Evolutionary conservation across 495 filamentous ascomycete genomes (phyloP), one percentile per base, ranked within the genome.

Genomic region (Glonium stellatum): DNA sequence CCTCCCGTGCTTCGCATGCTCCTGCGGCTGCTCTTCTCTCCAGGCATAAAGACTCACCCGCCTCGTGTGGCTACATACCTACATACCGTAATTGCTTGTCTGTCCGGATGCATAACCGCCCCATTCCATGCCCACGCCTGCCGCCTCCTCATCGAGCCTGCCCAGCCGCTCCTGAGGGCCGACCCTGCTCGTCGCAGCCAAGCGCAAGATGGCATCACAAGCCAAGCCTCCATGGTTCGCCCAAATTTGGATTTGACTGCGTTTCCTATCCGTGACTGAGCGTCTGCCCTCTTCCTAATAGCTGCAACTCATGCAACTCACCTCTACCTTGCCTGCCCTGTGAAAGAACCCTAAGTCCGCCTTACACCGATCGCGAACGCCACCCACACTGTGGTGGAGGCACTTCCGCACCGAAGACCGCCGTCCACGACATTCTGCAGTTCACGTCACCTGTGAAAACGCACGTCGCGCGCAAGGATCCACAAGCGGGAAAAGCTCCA

Each of bases 381-480:
- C 49, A 3, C 31, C 56, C 18, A 34, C 22, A 21, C 18, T 18
- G 35, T 21, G 31, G 44, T 23, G 37, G 12, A 42, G 47, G 0
- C 13, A 42, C 47, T 59, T 59, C 63, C 59, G 59, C 63, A 59
- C 63, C 52, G 61, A 59, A 49, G 13, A 22, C 18, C 34, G 36
- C 31, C 47, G 49, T 56, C 41, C 35, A 44, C 59, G 48, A 59
- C 52, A 59, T 41, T 59, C 63, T 47, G 49, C 59, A 59, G 55
- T 22, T 23, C 36, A 49, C 35, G 13, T 62, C 63, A 37, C 63
- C 63, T 62, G 63, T 66, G 41, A 59, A 46, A 62, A 27, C 39
- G 51, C 55, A 35, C 51, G 50, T 56, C 49, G 42, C 25, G 54
- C 58, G 58, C 62, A 61, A 66, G 63, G 63, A 56, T 62, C 27